Evolutionary conservation across 306 rosid species (phyloP), one percentile per base, ranked within the genome.

Genomic region (Pyrus bretschneideri): DNA sequence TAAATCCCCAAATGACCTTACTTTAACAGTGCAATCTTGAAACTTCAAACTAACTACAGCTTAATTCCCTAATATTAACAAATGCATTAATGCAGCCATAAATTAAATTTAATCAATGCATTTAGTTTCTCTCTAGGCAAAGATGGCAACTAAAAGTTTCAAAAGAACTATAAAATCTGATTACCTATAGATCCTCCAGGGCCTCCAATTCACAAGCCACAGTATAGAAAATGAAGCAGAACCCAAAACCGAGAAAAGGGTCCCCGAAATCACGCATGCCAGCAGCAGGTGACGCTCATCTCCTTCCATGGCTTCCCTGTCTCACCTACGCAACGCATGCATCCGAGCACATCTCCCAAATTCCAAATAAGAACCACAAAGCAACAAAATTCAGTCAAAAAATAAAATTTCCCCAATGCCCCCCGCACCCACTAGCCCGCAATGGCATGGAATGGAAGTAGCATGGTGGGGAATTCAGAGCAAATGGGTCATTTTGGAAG

Each of bases 141-240:
- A 13, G 31, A 78, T 10, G 22, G 18, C 27, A 66, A 27, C 63
- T 49, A 66, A 46, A 75, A 29, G 12, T 59, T 57, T 72, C 68
- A 49, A 35, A 49, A 72, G 9, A 67, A 10, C 4, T 1, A 73
- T 7, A 42, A 14, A 40, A 19, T 18, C 30, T 18, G 22, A 25
- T 51, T 81, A 96, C 99, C 99, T 96, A 71, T 96, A 96, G 86
- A 96, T 92, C 87, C 99, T 87, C 99, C 99, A 96, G 8, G 99
- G 99, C 83, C 99, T 89, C 99, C 99, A 96, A 77, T 96, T 96
- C 54, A 96, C 98, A 79, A 91, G 88, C 99, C 99, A 96, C 0
- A 96, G 96, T 72, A 96, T 86, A 75, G 85, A 86, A 81, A 92
- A 89, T 18, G 99, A 92, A 80, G 90, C 96, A 10, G 86, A 82